phyloP scores from a whole-genome alignment of 2,329 filamentous ascomycete species.

The Madurella mycetomatis region DNA sequence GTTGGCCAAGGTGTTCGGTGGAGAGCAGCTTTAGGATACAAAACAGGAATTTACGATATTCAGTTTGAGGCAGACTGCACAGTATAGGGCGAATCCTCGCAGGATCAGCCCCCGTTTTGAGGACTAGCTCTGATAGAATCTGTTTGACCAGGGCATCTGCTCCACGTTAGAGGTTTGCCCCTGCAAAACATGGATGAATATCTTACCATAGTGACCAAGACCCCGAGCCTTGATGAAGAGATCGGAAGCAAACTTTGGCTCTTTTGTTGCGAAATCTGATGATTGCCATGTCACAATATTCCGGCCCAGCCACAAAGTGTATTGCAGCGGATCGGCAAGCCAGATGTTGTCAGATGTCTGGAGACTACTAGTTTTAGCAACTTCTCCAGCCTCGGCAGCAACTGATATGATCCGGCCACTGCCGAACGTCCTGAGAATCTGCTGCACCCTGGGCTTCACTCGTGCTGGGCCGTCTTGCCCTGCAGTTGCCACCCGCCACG shows the following conservation, averaged over 20 bases:
- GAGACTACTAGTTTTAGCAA: constrained; percentile 37
- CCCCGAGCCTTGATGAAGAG: constrained; percentile 58
- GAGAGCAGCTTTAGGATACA: constrained; percentile 43
- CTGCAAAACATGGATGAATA: neutral
- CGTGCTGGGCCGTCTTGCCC: constrained; percentile 21
- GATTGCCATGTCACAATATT: constrained; percentile 51
- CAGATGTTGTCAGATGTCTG: constrained; percentile 40
- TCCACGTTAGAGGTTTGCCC: constrained; percentile 15
- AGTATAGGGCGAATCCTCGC: constrained; percentile 32
- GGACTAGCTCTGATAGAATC: constrained; percentile 36
- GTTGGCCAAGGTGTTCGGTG: constrained; percentile 37
- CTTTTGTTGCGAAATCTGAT: constrained; percentile 31
- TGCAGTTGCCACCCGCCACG: constrained; percentile 36
- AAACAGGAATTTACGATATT: constrained; percentile 42
- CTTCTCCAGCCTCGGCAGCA: constrained; percentile 52
- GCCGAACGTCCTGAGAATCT: constrained; percentile 44
- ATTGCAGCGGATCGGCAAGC: constrained; percentile 61
- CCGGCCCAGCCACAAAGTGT: constrained; percentile 65
- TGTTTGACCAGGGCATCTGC: constrained; percentile 40
- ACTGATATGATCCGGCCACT: constrained; percentile 48
- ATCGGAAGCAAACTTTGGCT: constrained; percentile 41
- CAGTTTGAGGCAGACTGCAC: constrained; percentile 35
- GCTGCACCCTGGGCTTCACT: constrained; percentile 36
- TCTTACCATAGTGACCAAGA: constrained; percentile 67
- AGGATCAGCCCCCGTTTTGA: constrained; percentile 27